These are phyloP conservation scores for Candida mesenterica DNA, from an alignment of 1,139 yeast species.

Conservation along the genomic window DNA sequence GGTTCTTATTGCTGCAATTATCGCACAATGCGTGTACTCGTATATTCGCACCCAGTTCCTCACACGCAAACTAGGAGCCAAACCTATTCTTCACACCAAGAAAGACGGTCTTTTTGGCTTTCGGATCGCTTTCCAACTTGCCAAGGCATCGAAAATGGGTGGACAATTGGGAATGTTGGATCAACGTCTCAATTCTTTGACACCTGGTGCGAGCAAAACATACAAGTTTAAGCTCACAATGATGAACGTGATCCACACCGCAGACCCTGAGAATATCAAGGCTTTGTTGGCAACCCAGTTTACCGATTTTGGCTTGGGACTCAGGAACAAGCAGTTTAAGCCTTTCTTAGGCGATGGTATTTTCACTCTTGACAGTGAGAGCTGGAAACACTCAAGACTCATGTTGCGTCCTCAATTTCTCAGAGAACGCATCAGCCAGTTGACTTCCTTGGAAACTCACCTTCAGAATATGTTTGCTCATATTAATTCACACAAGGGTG, in stretches of 20 bases:
- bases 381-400: conserved; percentile 59
- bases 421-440: conserved; percentile 53
- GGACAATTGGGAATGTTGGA: conserved; percentile 4
- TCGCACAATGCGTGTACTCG: background rate
- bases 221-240: conserved; percentile 16
- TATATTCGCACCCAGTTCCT: background rate
- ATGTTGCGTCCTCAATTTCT: conserved; percentile 61
- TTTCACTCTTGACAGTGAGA: conserved; percentile 53
- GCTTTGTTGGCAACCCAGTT: conserved; percentile 46
- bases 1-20: background rate
- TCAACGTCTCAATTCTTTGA: conserved; percentile 2
- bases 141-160: conserved; percentile 4
- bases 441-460: conserved; percentile 48
- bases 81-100: conserved; percentile 8
- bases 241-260: conserved; percentile 15
- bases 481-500: conserved; percentile 22
- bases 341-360: conserved; percentile 58
- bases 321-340: conserved; percentile 40
- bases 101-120: conserved; percentile 16
- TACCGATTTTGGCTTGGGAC: conserved; percentile 52
- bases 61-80: conserved; percentile 10
- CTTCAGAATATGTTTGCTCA: conserved; percentile 37
- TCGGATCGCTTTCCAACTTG: conserved; percentile 4
- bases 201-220: conserved; percentile 13
- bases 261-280: conserved; percentile 31